Conservation (phyloP, 768 basidiomycete genomes). For the Boletus eberwhitei region DNA sequence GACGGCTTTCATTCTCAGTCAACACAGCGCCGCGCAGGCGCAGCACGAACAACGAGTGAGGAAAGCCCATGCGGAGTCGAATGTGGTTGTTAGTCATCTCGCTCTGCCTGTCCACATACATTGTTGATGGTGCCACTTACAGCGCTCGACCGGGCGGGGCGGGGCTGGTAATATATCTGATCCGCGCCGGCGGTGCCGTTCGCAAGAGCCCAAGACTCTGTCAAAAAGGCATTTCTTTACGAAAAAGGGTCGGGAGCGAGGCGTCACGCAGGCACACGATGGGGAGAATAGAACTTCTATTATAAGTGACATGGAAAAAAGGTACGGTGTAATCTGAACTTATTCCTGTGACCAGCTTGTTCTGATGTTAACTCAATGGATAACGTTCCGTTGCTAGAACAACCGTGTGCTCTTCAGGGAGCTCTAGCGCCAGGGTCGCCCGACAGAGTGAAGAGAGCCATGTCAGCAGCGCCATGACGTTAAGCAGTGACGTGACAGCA, state of each 20-base stretch:
- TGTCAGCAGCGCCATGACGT: neutral
- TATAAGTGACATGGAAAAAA: neutral
- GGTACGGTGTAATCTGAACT: neutral
- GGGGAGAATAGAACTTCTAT: neutral
- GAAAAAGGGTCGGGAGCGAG: conserved; percentile 12
- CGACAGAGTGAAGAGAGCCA: neutral
- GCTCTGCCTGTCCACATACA: neutral
- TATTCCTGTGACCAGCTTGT: neutral
- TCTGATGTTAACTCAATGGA: neutral
- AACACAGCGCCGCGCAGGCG: conserved; percentile 10
- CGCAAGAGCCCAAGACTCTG: neutral
- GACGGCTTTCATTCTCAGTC: conserved; percentile 23
- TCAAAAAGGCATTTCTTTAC: conserved; percentile 11
- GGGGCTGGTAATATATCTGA: conserved; percentile 27
- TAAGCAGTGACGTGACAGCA: neutral
- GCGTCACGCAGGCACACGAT: neutral
- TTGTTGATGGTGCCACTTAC: neutral
- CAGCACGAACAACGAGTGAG: conserved; percentile 20
- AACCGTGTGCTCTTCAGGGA: conserved; percentile 13
- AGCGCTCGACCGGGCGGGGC: conserved; percentile 28
- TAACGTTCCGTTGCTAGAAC: neutral
- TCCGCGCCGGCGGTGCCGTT: conserved; percentile 3
- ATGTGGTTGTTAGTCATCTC: conserved; percentile 14
- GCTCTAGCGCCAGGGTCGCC: neutral
- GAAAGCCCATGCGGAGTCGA: conserved; percentile 13